Conservation (phyloP, 306 rosid genomes). For the Astragalus glycyphyllos region DNA sequence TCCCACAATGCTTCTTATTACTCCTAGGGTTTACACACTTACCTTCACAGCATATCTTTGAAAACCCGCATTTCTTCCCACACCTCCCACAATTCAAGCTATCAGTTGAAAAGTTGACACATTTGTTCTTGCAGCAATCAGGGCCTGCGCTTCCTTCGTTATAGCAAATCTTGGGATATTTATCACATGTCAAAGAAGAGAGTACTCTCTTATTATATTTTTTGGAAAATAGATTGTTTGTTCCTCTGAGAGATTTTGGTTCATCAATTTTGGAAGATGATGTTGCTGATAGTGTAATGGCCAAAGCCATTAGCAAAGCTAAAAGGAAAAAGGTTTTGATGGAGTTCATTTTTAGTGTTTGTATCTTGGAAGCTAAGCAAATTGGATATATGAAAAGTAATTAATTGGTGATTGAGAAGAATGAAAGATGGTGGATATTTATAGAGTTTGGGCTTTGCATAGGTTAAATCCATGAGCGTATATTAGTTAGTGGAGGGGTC, state of each 20-base stretch:
- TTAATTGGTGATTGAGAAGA: constrained; percentile 39
- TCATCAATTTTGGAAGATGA: constrained; percentile 9
- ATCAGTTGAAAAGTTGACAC: constrained; percentile 54
- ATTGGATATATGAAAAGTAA: constrained; percentile 1
- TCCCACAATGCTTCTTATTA: constrained; percentile 63
- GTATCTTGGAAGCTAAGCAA: neutral
- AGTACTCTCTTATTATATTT: neutral
- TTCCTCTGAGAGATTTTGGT: constrained; percentile 41
- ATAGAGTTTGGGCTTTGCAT: constrained; percentile 40
- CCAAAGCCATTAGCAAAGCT: constrained; percentile 52
- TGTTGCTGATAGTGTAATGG: constrained; percentile 43
- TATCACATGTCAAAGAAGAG: constrained; percentile 50
- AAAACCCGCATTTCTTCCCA: constrained; percentile 64
- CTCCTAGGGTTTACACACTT: constrained; percentile 66
- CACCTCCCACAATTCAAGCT: constrained; percentile 66
- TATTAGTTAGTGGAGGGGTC: constrained; percentile 50
- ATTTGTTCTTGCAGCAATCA: constrained; percentile 56
- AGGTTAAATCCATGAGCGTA: constrained; percentile 7
- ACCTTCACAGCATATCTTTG: constrained; percentile 64
- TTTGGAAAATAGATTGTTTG: constrained; percentile 45
- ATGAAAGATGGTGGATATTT: constrained; percentile 37
- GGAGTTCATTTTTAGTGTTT: constrained; percentile 47
- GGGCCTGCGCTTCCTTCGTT: constrained; percentile 53
- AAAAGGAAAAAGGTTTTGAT: constrained; percentile 44
- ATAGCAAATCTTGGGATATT: constrained; percentile 51